Evolutionary conservation across 1,284 basidiomycete species (phyloP).

Genomic region (Xerocomus amazonicus): DNA sequence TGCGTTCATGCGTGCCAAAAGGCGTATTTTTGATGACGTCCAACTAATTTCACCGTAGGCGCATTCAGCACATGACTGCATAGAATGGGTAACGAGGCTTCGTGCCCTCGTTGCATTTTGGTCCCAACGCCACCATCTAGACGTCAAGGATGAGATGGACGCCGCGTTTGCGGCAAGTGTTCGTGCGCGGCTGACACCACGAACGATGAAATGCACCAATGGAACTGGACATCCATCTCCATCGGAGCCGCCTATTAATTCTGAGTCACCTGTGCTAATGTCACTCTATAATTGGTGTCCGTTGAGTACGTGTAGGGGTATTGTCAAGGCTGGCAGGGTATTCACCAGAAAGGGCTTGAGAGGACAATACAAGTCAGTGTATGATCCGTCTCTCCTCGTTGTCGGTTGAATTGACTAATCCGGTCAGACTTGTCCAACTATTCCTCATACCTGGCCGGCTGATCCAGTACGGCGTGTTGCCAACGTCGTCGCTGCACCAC

Average conservation of each 20-base stretch:
- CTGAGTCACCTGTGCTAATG: constrained; percentile 54
- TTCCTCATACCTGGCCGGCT: constrained; percentile 65
- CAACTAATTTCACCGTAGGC: constrained; percentile 39
- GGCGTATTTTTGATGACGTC: constrained; percentile 3
- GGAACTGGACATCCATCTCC: constrained; percentile 40
- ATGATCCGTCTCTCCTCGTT: neutral
- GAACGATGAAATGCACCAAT: constrained; percentile 35
- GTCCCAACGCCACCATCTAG: constrained; percentile 65
- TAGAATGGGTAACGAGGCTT: constrained; percentile 78
- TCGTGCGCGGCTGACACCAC: constrained; percentile 56
- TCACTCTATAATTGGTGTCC: constrained; percentile 80
- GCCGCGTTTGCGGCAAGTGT: constrained; percentile 51
- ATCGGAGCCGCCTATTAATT: constrained; percentile 49
- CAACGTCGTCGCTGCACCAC: constrained; percentile 48
- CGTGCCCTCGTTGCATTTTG: constrained; percentile 70
- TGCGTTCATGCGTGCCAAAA: constrained; percentile 28
- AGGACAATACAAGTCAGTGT: constrained; percentile 66
- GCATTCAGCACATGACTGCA: constrained; percentile 57
- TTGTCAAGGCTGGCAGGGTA: constrained; percentile 66
- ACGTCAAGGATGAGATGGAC: constrained; percentile 78
- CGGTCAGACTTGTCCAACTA: constrained; percentile 58
- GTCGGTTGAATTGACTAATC: constrained; percentile 1
- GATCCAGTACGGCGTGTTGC: constrained; percentile 56
- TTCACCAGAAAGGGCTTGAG: constrained; percentile 64
- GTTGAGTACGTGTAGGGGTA: constrained; percentile 68